Evolutionary conservation across 1,284 basidiomycete species (phyloP), one percentile per base, ranked within the genome.

Genomic region (Sphagnurus paluster): DNA sequence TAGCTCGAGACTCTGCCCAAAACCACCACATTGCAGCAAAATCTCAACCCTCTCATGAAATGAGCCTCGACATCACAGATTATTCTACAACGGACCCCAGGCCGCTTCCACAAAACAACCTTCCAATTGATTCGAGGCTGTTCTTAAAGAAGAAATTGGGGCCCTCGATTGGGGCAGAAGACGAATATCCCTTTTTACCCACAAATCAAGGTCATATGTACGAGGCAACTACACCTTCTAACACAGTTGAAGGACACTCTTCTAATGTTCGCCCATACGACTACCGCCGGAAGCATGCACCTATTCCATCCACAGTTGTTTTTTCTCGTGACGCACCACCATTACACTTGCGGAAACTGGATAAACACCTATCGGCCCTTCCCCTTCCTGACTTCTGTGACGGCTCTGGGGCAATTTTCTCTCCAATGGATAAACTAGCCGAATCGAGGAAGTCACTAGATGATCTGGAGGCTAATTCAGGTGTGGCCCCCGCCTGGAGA

Each of bases 401-500:
- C 54, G 36, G 43, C 56, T 49, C 32, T 39, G 40, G 53, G 8
- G 38, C 47, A 3, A 80, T 81, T 74, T 87, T 87, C 54, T 73
- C 75, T 42, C 84, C 84, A 4, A 72, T 87, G 74, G 76, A 83
- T 34, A 66, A 65, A 13, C 65, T 87, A 25, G 67, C 67, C 4
- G 68, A 69, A 17, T 66, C 72, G 5, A 75, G 74, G 6, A 67
- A 63, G 46, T 74, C 74, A 2, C 58, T 87, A 9, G 77, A 78
- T 30, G 81, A 85, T 52, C 60, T 88, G 39, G 80, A 85, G 58
- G 62, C 65, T 33, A 87, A 87, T 53, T 62, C 67, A 13, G 63
- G 56, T 23, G 56, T 72, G 34, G 54, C 71, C 4, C 77, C 80
- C 7, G 61, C 62, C 19, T 86, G 80, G 77, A 69, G 74, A 48